Evolutionary conservation across 2,329 filamentous ascomycete species (phyloP), one percentile per base, ranked within the genome.

Genomic region (Neofusicoccum ribis): DNA sequence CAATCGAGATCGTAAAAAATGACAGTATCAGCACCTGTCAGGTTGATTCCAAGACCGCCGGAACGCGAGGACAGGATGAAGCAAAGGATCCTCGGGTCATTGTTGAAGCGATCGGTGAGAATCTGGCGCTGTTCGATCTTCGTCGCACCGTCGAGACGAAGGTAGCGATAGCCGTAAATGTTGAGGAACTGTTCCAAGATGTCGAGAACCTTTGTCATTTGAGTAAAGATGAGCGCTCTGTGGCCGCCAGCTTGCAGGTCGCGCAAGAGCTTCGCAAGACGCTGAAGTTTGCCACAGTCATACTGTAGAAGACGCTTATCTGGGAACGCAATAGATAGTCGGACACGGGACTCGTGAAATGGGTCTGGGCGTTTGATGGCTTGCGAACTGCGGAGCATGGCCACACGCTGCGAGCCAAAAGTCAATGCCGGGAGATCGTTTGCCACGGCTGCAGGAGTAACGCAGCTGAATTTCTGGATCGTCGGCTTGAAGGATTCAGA

Each of bases 1-100:
- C 96, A 99, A 76, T 99, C 95, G 66, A 98, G 89, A 73, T 99
- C 95, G 79, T 98, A 99, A 78, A 99, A 99, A 70, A 99, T 97
- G 72, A 99, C 95, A 0, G 93, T 97, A 76, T 98, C 95, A 5
- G 95, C 95, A 56, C 95, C 95, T 0, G 94, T 98, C 49, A 99
- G 84, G 72, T 99, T 99, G 81, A 99, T 96, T 65, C 95, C 95
- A 0, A 99, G 83, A 64, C 95, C 95, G 70, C 95, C 95, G 0
- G 95, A 97, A 65, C 95, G 88, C 58, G 93, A 97, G 0, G 94
- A 98, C 5, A 99, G 81, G 71, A 99, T 99, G 80, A 99, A 99
- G 68, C 90, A 94, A 14, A 97, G 84, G 67, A 99, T 98, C 54
- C 93, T 91, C 1, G 88, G 86, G 77, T 99, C 95, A 67, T 93